Evolutionary conservation across 495 filamentous ascomycete species (phyloP), one percentile per base, ranked within the genome.

Genomic region (Hypoxylon perforatum): DNA sequence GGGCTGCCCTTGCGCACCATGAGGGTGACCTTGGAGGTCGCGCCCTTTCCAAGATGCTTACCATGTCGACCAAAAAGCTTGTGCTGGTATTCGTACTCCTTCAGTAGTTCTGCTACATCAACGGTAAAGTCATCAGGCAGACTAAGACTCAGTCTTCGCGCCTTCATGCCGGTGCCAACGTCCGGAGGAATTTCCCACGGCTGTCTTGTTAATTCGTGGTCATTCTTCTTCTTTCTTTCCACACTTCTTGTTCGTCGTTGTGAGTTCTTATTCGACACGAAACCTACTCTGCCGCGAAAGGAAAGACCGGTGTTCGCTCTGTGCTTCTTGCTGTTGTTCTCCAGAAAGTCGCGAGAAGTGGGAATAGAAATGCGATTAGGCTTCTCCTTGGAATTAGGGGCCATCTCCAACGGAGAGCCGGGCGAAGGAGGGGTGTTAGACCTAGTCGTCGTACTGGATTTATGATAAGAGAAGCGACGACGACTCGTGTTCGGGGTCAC

Each of bases 31-130:
- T 87, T 86, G 38, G 90, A 88, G 2, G 90, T 91, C 7, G 90
- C 89, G 35, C 91, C 90, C 71, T 87, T 88, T 33, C 90, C 91
- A 18, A 92, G 78, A 71, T 81, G 81, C 77, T 90, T 90, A 57
- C 85, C 84, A 58, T 86, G 83, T 19, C 81, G 81, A 9, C 86
- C 86, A 4, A 88, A 75, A 21, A 89, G 71, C 66, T 84, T 82
- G 71, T 85, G 84, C 57, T 82, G 77, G 59, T 84, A 87, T 49
- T 85, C 79, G 72, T 83, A 91, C 64, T 89, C 88, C 22, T 82
- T 76, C 33, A 78, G 73, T 6, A 91, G 78, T 36, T 90, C 87
- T 7, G 79, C 84, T n/a, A 81, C 80, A 53, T 90, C 87, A 7
- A 90, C 84, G 7, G 77, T 80, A 66, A 90, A 90, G 58, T 89